Conservation (phyloP, 1,139 yeast genomes). For the Hansenula lynferdii region DNA sequence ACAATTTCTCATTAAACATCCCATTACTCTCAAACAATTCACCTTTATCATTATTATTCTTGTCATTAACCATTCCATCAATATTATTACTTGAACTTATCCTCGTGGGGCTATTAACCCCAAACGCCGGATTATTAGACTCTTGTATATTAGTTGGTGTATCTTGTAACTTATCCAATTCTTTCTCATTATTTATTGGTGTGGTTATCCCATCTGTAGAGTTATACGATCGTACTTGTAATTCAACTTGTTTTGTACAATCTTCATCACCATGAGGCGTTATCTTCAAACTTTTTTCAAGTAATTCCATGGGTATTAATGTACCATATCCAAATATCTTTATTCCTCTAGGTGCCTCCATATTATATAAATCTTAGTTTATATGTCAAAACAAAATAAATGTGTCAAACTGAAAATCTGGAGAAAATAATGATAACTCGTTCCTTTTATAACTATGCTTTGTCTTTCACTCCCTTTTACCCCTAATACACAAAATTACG, state of each 20-base stretch:
- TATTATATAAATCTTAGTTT: background rate
- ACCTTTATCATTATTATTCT: background rate
- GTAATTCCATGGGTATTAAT: slow-evolving; percentile 13
- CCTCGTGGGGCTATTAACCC: slow-evolving; percentile 11
- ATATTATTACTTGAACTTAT: slow-evolving; percentile 8
- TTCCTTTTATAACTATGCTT: no score
- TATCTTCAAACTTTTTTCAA: background rate
- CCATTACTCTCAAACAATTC: background rate
- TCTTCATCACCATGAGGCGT: no score
- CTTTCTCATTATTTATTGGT: background rate
- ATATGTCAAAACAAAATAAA: background rate
- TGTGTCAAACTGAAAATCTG: no score
- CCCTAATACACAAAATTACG: no score
- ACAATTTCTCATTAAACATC: slow-evolving; percentile 6
- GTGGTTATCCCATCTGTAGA: background rate
- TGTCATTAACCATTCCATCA: background rate
- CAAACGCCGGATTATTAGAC: no score
- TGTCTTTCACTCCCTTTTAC: no score
- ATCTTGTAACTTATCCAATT: background rate
- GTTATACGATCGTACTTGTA: background rate
- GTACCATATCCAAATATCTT: slow-evolving; percentile 19
- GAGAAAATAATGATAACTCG: no score
- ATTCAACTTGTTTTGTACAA: background rate
- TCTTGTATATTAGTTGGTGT: background rate
- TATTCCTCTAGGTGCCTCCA: slow-evolving; percentile 10